Evolutionary conservation across 306 rosid genomes (phyloP), one percentile per base, ranked within the genome.

Genomic region (Hylodesmum podocarpum): DNA sequence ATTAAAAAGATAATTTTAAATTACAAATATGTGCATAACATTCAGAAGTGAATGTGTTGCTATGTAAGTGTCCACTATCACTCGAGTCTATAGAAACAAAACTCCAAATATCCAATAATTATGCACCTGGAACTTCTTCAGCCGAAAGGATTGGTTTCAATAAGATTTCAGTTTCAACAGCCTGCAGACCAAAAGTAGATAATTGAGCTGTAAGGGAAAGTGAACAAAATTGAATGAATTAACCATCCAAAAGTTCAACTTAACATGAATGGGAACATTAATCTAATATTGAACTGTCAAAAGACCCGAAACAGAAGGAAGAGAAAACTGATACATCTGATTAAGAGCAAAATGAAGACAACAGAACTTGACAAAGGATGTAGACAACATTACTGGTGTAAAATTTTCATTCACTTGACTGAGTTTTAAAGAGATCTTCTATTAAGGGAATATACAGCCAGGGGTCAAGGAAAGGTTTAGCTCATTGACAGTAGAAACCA

Each of bases 161-260:
- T 71, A 95, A 85, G 65, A 91, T 90, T 69, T 92, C 99, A 46
- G 96, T 84, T 75, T 89, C 96, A 87, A 95, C 97, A 51, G 85
- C 44, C 97, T 92, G 93, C 85, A 84, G 64, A 81, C 65, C 57
- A 83, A 9, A 79, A 53, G 40, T 47, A 27, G 69, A 49, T 71
- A 8, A 64, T 19, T 28, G 64, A 14, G 34, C 25, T 33, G 25
- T 36, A 8, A 66, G 29, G 67, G 65, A 4, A 49, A 75, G 34
- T 22, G 37, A 51, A 44, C 41, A 43, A 44, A 75, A 27, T 51
- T 14, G 22, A 80, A 66, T 6, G 69, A 66, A 59, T 47, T 65
- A 63, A 28, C 22, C 50, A 61, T 16, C 31, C 21, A 31, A 73
- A 24, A 66, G 41, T 6, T 31, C 16, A 14, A 64, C 39, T 39